These are phyloP conservation scores for Mortierella claussenii DNA, from an alignment of 192 early-diverging fungal species.

Conservation along the genomic window DNA sequence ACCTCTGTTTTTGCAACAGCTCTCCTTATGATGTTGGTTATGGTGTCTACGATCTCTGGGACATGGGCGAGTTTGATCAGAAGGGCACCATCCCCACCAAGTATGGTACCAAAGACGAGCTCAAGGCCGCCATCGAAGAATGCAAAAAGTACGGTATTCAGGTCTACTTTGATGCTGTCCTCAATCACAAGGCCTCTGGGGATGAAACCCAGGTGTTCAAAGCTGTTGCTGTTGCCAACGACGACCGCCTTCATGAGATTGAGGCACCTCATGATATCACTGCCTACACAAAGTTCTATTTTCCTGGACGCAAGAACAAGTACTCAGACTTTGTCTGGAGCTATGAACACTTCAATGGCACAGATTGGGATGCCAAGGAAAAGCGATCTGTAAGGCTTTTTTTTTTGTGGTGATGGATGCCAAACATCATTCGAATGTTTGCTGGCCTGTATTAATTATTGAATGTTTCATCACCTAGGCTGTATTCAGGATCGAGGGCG, in stretches of 20 bases:
- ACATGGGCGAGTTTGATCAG: slow-evolving; percentile 62
- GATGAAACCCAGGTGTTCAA: slow-evolving; percentile 57
- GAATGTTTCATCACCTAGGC: slow-evolving; percentile 4
- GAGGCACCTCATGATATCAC: slow-evolving; percentile 48
- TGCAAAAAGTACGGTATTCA: slow-evolving; percentile 41
- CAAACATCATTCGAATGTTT: not conserved
- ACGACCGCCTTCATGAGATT: slow-evolving; percentile 54
- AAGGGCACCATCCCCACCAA: slow-evolving; percentile 59
- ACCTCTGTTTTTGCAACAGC: not conserved
- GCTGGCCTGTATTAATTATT: not conserved
- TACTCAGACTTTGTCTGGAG: slow-evolving; percentile 57
- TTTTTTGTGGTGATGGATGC: not conserved
- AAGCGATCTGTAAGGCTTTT: not conserved
- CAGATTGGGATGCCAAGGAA: slow-evolving; percentile 53
- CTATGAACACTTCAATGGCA: slow-evolving; percentile 55
- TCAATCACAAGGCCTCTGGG: slow-evolving; percentile 58
- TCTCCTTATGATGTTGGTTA: slow-evolving; percentile 55
- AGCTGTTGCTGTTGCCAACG: slow-evolving; percentile 49
- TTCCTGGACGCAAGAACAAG: slow-evolving; percentile 51
- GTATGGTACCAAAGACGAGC: slow-evolving; percentile 59
- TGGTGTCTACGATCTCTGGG: slow-evolving; percentile 61
- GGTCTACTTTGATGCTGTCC: slow-evolving; percentile 57
- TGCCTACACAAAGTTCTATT: slow-evolving; percentile 57
- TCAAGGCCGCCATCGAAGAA: slow-evolving; percentile 54
- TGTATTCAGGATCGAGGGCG: slow-evolving; percentile 57